A percentile compares a stretch with the other conserved stretches of the same genome.
Evolutionary conservation across 768 basidiomycete genomes (phyloP).

Genomic region (Tulasnella sp.): DNA sequence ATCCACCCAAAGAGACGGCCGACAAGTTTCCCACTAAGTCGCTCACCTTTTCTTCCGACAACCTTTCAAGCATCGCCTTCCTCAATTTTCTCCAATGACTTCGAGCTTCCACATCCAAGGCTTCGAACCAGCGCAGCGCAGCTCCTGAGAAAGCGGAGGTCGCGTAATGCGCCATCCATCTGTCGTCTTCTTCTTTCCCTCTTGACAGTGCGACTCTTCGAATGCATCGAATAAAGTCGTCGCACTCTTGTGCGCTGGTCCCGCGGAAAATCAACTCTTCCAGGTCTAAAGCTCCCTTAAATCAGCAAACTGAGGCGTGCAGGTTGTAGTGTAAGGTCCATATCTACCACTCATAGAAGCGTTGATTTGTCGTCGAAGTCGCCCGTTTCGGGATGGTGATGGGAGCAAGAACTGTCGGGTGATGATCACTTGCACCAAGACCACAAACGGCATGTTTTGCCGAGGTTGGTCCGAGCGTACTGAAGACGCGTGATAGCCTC

Average conservation of each 20-base stretch:
- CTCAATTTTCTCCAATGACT: not conserved
- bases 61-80: constrained; percentile 10
- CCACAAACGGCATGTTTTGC: too few species aligned
- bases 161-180: not conserved
- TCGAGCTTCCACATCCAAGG: not conserved
- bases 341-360: too few species aligned
- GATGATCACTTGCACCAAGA: too few species aligned
- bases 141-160: not conserved
- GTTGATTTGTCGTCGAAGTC: too few species aligned
- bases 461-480: too few species aligned
- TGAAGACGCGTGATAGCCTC: too few species aligned
- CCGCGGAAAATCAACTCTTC: not conserved
- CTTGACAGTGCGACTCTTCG: not conserved
- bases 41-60: not conserved
- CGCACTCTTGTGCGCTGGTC: not conserved
- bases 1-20: not conserved
- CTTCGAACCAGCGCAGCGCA: not conserved
- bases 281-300: not conserved
- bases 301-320: not conserved
- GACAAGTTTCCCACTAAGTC: not conserved
- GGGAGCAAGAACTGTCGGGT: too few species aligned
- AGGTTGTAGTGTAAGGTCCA: too few species aligned
- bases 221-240: not conserved
- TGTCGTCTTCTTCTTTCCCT: not conserved
- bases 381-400: too few species aligned